phyloP scores from a whole-genome alignment of 306 rosid genomes.

The Mucuna pruriens region DNA sequence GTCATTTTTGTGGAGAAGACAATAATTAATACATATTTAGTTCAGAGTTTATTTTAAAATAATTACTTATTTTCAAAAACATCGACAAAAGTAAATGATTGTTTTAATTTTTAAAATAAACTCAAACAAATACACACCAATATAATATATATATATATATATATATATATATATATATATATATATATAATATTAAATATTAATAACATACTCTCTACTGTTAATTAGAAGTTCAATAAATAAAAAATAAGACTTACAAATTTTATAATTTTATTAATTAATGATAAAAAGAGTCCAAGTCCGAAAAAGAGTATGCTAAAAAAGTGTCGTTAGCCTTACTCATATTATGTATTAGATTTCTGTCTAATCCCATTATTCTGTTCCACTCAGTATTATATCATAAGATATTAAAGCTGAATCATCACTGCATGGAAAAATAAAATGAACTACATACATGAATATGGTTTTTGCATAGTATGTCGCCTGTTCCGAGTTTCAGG shows the following conservation, averaged over 20 bases:
- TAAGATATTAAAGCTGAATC: neutral
- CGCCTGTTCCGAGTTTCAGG: neutral
- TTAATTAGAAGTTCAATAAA: too few relatives aligned
- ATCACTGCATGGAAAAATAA: neutral
- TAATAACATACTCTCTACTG: too few relatives aligned
- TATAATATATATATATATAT: too few relatives aligned
- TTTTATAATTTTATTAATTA: too few relatives aligned
- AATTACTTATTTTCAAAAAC: neutral
- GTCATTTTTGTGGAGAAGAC: neutral
- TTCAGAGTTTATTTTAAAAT: neutral
- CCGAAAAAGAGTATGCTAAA: too few relatives aligned
- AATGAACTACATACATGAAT: neutral
- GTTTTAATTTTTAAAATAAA: neutral
- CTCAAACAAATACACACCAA: neutral
- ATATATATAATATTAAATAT: too few relatives aligned
- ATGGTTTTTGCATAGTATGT: constrained; percentile 17
- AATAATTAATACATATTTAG: neutral
- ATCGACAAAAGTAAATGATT: neutral
- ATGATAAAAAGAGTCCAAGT: too few relatives aligned
- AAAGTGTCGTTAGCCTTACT: too few relatives aligned
- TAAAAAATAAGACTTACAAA: too few relatives aligned
- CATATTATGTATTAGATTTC: neutral
- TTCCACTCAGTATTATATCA: neutral
- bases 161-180: too few relatives aligned
- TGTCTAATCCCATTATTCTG: neutral